Conservation (phyloP, 2,329 filamentous ascomycete species). For the Monosporascus sp. region DNA sequence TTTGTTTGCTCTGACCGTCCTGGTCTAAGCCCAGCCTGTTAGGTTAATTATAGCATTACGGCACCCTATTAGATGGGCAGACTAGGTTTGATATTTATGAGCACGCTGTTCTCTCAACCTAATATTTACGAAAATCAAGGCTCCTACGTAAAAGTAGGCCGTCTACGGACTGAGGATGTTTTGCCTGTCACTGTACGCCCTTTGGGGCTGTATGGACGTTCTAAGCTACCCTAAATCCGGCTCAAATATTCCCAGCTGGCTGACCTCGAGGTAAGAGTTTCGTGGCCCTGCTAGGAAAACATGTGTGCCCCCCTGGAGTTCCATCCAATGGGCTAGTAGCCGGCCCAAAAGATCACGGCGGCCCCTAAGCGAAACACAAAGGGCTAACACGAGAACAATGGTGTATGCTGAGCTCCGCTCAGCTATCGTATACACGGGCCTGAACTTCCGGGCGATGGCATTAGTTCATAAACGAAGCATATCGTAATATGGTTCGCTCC, state of each 20-base stretch:
- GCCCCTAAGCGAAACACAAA: slow-evolving; percentile 10
- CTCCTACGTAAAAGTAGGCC: not conserved
- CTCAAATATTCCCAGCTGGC: not conserved
- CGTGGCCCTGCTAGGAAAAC: slow-evolving; percentile 2
- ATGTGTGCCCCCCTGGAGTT: slow-evolving; percentile 9
- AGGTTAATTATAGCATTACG: too few relatives aligned
- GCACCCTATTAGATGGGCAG: too few relatives aligned
- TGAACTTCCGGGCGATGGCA: slow-evolving; percentile 7
- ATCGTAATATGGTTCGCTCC: slow-evolving; percentile 7
- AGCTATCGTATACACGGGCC: slow-evolving; percentile 12
- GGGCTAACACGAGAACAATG: not conserved
- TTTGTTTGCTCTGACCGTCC: too few relatives aligned
- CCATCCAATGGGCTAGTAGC: slow-evolving; percentile 16
- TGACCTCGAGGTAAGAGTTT: not conserved
- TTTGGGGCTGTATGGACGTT: not conserved
- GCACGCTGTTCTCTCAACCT: too few relatives aligned
- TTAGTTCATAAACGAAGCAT: slow-evolving; percentile 4
- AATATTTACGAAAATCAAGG: too few relatives aligned
- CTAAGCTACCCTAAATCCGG: not conserved
- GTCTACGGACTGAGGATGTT: not conserved
- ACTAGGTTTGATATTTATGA: too few relatives aligned
- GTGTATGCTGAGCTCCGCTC: not conserved
- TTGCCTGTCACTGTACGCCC: not conserved
- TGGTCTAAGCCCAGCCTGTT: too few relatives aligned
- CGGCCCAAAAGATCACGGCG: slow-evolving; percentile 13